Evolutionary conservation across 2,329 filamentous ascomycete genomes (phyloP).

Genomic region (Clathrospora elynae): DNA sequence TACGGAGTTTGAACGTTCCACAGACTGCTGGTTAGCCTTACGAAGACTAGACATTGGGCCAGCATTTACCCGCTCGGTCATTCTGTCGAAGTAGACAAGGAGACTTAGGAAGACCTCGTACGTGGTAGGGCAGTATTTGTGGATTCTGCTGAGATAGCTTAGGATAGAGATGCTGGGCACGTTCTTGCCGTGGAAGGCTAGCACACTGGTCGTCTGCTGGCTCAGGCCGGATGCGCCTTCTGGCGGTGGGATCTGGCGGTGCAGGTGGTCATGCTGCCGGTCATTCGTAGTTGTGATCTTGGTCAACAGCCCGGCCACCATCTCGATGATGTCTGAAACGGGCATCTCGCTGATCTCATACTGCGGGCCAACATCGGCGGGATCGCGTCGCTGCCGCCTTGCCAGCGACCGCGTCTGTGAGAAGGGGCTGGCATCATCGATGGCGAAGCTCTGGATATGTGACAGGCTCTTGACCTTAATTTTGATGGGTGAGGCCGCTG

Average conservation of each 20-base stretch:
- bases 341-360: constrained; percentile 99
- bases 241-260: constrained; percentile 70
- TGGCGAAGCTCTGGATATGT: constrained; percentile 88
- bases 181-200: constrained; percentile 98
- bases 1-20: constrained; percentile 44
- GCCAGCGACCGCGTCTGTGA: constrained; percentile 53
- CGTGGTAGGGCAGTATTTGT: constrained; percentile 98
- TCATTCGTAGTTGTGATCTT: constrained; percentile 99
- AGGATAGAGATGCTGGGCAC: constrained; percentile 95
- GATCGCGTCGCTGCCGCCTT: constrained; percentile 51
- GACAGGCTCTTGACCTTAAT: constrained; percentile 87
- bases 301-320: constrained; percentile 94
- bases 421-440: constrained; percentile 70
- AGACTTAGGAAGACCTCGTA: constrained; percentile 97
- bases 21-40: constrained; percentile 56
- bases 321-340: constrained; percentile 95
- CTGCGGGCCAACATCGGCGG: constrained; percentile 61
- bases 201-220: constrained; percentile 71
- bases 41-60: constrained; percentile 70
- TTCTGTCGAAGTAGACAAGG: constrained; percentile 96
- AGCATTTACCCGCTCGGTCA: constrained; percentile 94
- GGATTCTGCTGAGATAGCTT: constrained; percentile 93
- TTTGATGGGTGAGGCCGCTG: constrained; percentile 47
- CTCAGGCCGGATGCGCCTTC: constrained; percentile 64
- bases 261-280: constrained; percentile 86